Base-by-base conservation (phyloP, 768 basidiomycete genomes). In the Boletus insuetus region DNA sequence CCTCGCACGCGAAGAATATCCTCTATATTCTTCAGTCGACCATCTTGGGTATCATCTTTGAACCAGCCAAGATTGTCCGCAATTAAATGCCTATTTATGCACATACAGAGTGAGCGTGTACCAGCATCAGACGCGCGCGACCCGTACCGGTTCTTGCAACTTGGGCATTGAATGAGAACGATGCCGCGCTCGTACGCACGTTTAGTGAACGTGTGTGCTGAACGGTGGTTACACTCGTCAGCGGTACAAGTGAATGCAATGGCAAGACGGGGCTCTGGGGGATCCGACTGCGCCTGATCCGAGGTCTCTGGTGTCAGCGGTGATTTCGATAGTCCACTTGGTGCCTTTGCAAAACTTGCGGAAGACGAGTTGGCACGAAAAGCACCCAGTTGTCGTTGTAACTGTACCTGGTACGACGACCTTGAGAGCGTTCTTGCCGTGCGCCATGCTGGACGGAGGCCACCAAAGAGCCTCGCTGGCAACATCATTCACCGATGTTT, bases 61-160 rank as follows among this genome's bases (percentile, higher is more conserved):
- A 96, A 96, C 94, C 94, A 96, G 1, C 89, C 89, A 13, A 96
- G 73, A 63, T 96, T 86, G 66, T 96, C 94, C 5, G 94, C 94
- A 60, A 94, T 91, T 11, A 94, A 74, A 69, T 92, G 89, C 31
- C 89, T 91, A 57, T 22, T 53, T 22, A 16, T 13, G 24, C 22
- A 14, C 3, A 6, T 8, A 11, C 11, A 41, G 6, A 8, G 29
- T 51, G 34, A 56, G 55, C 20, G 9, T 26, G 4, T 6, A n/a
- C 14, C 9, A 20, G 35, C 16, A 19, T 42, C 22, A 31, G 19
- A 24, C 17, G 24, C 24, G 37, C 35, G 31, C 72, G 9, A 16
- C 20, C 20, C 85, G 50, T 66, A 93, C 90, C 95, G 76, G 64
- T 90, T 92, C 63, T 89, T 84, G 69, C 96, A 99, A 14, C 81